Evolutionary conservation across 305 asterid genomes (phyloP), one percentile per base, ranked within the genome.

Genomic region (Caryopteris hybrid): DNA sequence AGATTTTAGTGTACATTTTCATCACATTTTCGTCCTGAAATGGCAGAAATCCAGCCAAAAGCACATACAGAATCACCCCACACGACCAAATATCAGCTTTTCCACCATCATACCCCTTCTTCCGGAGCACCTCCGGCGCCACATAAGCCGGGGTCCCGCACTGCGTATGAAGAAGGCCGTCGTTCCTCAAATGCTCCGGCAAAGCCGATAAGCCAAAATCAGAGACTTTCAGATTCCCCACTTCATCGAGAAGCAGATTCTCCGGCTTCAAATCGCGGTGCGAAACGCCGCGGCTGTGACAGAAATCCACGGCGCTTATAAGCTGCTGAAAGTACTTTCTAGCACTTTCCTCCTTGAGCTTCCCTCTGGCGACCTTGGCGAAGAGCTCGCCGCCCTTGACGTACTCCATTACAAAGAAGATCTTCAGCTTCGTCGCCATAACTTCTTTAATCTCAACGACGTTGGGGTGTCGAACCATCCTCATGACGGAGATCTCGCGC

Each of bases 91-190:
- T 78, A 69, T 90, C 96, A 2, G 95, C 87, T 66, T 68, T 82
- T 0, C 87, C 87, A 8, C 96, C 96, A 67, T 84, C 95, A 25
- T 90, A 90, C 1, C 96, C 96, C 67, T 83, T 85, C 43, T 77
- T 83, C 61, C 91, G 64, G 0, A 90, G 65, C 2, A 90, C 91
- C 59, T 90, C 96, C 6, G 96, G 96, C 3, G 96, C 90, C 2
- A 90, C 93, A 42, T 90, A 90, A 12, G 96, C 93, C 9, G 96
- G 96, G 0, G 96, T 90, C 2, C 96, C 96, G 29, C 96, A 90
- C 79, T 71, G 91, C 1, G 96, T 89, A 78, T 89, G 96, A 27
- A 89, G 74, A 36, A 89, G 74, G n/a, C 96, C 96, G 45, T 89
- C 96, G 64, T 69, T 78, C 33, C 83, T 59, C 10, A 74, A 75